Evolutionary conservation across 2,329 filamentous ascomycete genomes (phyloP).

Genomic region (Neocucurbitaria cava): DNA sequence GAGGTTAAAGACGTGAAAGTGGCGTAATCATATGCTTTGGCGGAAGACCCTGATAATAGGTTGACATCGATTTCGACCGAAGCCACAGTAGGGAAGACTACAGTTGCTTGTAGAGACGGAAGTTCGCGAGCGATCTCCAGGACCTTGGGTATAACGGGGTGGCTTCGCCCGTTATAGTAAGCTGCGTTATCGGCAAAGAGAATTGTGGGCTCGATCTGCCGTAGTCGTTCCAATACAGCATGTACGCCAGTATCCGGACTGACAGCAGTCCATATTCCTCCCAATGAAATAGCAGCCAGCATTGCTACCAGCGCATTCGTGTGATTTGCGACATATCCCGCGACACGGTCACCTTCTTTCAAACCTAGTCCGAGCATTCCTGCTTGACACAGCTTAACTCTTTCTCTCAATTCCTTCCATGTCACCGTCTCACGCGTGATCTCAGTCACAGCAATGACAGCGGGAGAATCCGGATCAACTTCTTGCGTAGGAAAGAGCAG

Average conservation of each 20-base stretch:
- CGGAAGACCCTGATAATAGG: slow-evolving; percentile 47
- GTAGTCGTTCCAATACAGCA: slow-evolving; percentile 85
- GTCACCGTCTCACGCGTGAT: slow-evolving; percentile 68
- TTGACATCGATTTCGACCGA: slow-evolving; percentile 51
- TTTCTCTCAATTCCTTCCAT: slow-evolving; percentile 81
- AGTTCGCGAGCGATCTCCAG: slow-evolving; percentile 75
- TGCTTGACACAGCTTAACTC: slow-evolving; percentile 75
- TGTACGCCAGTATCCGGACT: slow-evolving; percentile 92
- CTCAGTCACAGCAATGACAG: slow-evolving; percentile 85
- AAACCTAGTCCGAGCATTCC: slow-evolving; percentile 73
- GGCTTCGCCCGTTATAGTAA: slow-evolving; percentile 89
- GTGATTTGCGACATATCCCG: slow-evolving; percentile 87
- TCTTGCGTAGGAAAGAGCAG: slow-evolving; percentile 76
- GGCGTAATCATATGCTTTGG: slow-evolving; percentile 46
- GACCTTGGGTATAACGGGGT: slow-evolving; percentile 81
- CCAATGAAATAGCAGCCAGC: slow-evolving; percentile 81
- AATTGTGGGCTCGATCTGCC: slow-evolving; percentile 82
- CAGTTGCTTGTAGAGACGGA: slow-evolving; percentile 70
- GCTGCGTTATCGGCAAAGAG: slow-evolving; percentile 89
- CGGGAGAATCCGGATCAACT: slow-evolving; percentile 66
- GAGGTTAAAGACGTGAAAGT: slow-evolving; percentile 51
- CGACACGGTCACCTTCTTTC: slow-evolving; percentile 66
- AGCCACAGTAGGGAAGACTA: slow-evolving; percentile 74
- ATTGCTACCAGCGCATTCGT: slow-evolving; percentile 86
- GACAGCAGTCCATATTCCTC: slow-evolving; percentile 91